A percentile compares a stretch with the other conserved stretches of the same genome.
Conservation (phyloP, 2,329 filamentous ascomycete species). For the Epichloe hybrida region DNA sequence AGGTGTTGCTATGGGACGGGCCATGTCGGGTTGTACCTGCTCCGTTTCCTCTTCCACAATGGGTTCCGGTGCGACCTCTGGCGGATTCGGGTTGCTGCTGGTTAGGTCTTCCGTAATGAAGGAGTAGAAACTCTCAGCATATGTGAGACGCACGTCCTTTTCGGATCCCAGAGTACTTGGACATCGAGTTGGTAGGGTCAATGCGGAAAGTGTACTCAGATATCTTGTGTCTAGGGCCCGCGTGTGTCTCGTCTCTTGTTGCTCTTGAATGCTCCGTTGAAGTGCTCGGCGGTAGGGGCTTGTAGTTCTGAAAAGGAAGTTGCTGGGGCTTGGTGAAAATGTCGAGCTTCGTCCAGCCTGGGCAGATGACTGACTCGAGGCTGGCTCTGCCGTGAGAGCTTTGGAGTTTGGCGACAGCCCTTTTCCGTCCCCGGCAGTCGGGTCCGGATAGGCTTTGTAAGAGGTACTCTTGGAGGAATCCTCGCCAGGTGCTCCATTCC, state of each 20-base stretch:
- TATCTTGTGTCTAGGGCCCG: constrained; percentile 22
- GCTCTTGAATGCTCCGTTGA: constrained; percentile 29
- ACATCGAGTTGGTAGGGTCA: constrained; percentile 26
- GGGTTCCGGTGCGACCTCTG: not conserved
- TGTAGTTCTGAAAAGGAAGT: constrained; percentile 37
- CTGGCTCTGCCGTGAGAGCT: not conserved
- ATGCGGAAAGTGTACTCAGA: constrained; percentile 25
- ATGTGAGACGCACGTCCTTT: constrained; percentile 23
- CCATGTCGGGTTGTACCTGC: not conserved
- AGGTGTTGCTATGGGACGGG: not conserved
- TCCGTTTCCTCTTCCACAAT: not conserved
- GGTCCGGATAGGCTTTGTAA: constrained; percentile 7
- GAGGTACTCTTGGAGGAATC: not conserved
- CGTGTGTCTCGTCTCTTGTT: constrained; percentile 13
- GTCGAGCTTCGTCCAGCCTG: constrained; percentile 31
- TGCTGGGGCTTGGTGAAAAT: constrained; percentile 38
- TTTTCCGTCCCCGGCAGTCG: constrained; percentile 4
- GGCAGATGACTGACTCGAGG: constrained; percentile 12
- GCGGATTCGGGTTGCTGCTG: not conserved
- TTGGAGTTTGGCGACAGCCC: constrained; percentile 5
- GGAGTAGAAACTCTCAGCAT: constrained; percentile 39
- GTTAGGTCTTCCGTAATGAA: constrained; percentile 12
- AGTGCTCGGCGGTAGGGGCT: constrained; percentile 43
- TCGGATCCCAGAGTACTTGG: constrained; percentile 27
- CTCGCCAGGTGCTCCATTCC: not conserved